A percentile compares a stretch with the other conserved stretches of the same genome.
phyloP scores from a whole-genome alignment of 345 rosid species.

The Aurinia saxatilis region DNA sequence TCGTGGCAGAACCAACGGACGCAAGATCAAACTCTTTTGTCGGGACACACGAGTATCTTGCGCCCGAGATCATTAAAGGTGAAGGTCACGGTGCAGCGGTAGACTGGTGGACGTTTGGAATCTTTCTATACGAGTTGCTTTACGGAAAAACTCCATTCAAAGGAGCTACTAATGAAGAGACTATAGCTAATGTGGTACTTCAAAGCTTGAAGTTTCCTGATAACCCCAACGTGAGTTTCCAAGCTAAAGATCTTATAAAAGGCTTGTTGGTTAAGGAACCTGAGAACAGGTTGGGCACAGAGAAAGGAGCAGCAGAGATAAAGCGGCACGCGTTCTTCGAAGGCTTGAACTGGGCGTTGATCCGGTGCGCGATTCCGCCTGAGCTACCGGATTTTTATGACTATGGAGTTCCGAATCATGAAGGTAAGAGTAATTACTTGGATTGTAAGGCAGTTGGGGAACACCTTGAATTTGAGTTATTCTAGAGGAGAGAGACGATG shows the following conservation, averaged over 20 bases:
- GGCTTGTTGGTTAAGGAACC: conserved; percentile 87
- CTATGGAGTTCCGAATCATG: conserved; percentile 39
- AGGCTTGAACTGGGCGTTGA: conserved; percentile 92
- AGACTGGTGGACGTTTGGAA: conserved; percentile 98
- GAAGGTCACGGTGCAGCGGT: conserved; percentile 99
- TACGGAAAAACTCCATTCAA: conserved; percentile 87
- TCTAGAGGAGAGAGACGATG: conserved; percentile 30
- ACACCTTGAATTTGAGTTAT: conserved; percentile 88
- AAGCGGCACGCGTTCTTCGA: conserved; percentile 86
- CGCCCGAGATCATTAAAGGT: conserved; percentile 95
- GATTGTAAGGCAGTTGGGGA: conserved; percentile 73
- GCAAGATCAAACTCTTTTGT: conserved; percentile 96
- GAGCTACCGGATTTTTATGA: conserved; percentile 67
- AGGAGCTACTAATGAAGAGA: conserved; percentile 81
- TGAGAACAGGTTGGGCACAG: conserved; percentile 65
- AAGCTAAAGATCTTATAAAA: conserved; percentile 79
- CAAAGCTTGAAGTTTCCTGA: conserved; percentile 80
- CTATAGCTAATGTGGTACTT: conserved; percentile 69
- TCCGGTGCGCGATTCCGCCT: conserved; percentile 86
- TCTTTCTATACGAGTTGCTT: conserved; percentile 76
- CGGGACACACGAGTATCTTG: conserved; percentile 93
- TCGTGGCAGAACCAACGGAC: conserved; percentile 95
- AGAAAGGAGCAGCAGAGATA: conserved; percentile 92
- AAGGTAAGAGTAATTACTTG: conserved; percentile 41
- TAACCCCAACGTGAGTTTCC: conserved; percentile 66